Percentiles rank a stretch among this genome's conserved stretches.
These are phyloP conservation scores for Oleoguttula mirabilis DNA, from an alignment of 495 filamentous ascomycete genomes.

Conservation along the genomic window DNA sequence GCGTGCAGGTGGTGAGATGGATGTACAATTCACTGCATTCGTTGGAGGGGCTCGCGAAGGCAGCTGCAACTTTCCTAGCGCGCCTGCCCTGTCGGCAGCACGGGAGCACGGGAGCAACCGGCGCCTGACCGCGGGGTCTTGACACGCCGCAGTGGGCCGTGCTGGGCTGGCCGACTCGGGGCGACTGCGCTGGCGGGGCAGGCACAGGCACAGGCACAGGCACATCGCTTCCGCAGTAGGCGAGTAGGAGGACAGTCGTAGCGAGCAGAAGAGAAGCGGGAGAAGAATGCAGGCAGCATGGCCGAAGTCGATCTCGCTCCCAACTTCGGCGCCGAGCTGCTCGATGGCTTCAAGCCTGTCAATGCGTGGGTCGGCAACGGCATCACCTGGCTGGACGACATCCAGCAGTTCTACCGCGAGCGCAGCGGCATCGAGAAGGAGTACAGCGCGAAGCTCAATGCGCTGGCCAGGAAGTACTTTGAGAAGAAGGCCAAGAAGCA, in stretches of 20 bases:
- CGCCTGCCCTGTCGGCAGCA: not conserved
- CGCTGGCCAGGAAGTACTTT: constrained; percentile 84
- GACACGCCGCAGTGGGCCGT: not conserved
- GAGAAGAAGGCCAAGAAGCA: constrained; percentile 92
- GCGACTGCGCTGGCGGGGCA: not conserved
- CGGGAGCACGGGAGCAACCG: not conserved
- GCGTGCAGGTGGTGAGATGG: too few species aligned
- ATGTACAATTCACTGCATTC: too few species aligned
- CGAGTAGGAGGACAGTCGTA: too few species aligned
- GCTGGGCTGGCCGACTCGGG: not conserved
- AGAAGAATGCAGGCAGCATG: too few species aligned
- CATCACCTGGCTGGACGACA: constrained; percentile 90
- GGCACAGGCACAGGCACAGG: too few species aligned
- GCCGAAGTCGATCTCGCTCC: constrained; percentile 22
- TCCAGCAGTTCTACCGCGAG: constrained; percentile 94
- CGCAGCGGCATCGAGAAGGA: constrained; percentile 90
- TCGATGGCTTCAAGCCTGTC: constrained; percentile 88
- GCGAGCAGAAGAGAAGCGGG: too few species aligned
- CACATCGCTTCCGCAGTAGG: too few species aligned
- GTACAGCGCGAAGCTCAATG: constrained; percentile 75
- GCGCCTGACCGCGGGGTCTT: not conserved
- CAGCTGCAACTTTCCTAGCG: not conserved
- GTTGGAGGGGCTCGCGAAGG: constrained; percentile 1
- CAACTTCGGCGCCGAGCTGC: constrained; percentile 24
- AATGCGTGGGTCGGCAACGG: constrained; percentile 83